Evolutionary conservation across 306 rosid genomes (phyloP).

Genomic region (Potentilla sterilis): DNA sequence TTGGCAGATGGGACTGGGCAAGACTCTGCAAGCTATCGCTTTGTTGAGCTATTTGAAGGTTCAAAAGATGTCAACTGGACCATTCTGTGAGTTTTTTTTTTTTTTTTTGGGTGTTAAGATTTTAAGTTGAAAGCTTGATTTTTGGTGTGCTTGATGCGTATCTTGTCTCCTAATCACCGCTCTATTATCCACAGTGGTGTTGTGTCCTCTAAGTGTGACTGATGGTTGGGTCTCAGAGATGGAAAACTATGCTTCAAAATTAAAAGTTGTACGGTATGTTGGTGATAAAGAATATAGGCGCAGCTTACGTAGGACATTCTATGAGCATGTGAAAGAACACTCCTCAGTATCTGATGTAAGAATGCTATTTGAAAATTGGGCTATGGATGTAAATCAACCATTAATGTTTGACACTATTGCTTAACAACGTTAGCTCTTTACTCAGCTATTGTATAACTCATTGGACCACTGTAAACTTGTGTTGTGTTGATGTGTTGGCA

Average conservation of each 20-base stretch:
- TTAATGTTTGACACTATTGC: background rate
- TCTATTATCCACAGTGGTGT: conserved; percentile 58
- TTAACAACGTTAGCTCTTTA: conserved; percentile 7
- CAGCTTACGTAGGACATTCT: conserved; percentile 49
- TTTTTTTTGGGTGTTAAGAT: conserved; percentile 25
- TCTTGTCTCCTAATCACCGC: conserved; percentile 18
- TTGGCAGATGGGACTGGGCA: conserved; percentile 95
- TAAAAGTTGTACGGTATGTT: conserved; percentile 66
- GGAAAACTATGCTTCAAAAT: conserved; percentile 63
- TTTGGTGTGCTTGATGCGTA: conserved; percentile 17
- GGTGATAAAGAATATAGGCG: conserved; percentile 76
- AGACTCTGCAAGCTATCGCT: conserved; percentile 91
- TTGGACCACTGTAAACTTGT: background rate
- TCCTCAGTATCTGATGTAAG: conserved; percentile 51
- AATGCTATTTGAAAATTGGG: conserved; percentile 2
- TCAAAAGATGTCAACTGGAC: conserved; percentile 50
- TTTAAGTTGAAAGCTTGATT: conserved; percentile 12
- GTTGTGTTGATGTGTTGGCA: conserved; percentile 35
- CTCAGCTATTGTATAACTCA: conserved; percentile 3
- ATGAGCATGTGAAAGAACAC: conserved; percentile 45
- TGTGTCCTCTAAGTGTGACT: conserved; percentile 91
- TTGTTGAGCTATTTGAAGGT: conserved; percentile 79
- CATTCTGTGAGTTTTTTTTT: conserved; percentile 73
- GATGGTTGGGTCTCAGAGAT: conserved; percentile 91
- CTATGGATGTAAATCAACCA: background rate